A percentile compares a stretch with the other conserved stretches of the same genome.
Evolutionary conservation across 345 rosid genomes (phyloP).

Genomic region (Corchorus capsularis): DNA sequence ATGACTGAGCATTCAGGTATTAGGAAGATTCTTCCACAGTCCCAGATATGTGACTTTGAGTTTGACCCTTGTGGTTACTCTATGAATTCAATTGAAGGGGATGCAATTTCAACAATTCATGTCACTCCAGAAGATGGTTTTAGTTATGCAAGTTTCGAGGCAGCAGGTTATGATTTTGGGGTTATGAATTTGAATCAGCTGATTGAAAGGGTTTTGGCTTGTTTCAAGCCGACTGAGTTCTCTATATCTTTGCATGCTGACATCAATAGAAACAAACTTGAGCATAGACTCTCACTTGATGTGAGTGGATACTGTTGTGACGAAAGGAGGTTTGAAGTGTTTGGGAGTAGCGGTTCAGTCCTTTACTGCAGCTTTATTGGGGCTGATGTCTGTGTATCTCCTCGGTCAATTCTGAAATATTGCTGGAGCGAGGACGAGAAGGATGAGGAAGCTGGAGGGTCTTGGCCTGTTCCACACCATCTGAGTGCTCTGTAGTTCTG

Average conservation of each 20-base stretch:
- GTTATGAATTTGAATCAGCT: slow-evolving; percentile 41
- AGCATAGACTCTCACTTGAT: slow-evolving; percentile 37
- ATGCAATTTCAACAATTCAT: slow-evolving; percentile 83
- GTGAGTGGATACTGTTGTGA: slow-evolving; percentile 49
- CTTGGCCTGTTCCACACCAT: not conserved
- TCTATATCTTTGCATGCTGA: slow-evolving; percentile 70
- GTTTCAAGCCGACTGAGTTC: slow-evolving; percentile 76
- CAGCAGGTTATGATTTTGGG: slow-evolving; percentile 70
- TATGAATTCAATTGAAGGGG: slow-evolving; percentile 86
- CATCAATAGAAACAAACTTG: slow-evolving; percentile 26
- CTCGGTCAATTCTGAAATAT: slow-evolving; percentile 55
- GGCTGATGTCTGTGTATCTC: slow-evolving; percentile 42
- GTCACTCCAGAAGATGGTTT: slow-evolving; percentile 94
- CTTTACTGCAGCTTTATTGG: slow-evolving; percentile 46
- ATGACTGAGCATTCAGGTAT: slow-evolving; percentile 88
- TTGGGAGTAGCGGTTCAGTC: slow-evolving; percentile 48
- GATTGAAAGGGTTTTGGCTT: slow-evolving; percentile 72
- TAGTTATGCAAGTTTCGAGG: slow-evolving; percentile 95
- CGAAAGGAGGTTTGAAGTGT: slow-evolving; percentile 38
- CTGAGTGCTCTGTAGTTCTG: slow-evolving; percentile 19
- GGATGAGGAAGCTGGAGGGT: slow-evolving; percentile 38
- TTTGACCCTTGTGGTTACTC: slow-evolving; percentile 99
- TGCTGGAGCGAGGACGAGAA: slow-evolving; percentile 58
- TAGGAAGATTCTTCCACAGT: slow-evolving; percentile 76
- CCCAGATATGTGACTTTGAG: slow-evolving; percentile 90